Evolutionary conservation across 768 basidiomycete species (phyloP).

Genomic region (Russula sp.): DNA sequence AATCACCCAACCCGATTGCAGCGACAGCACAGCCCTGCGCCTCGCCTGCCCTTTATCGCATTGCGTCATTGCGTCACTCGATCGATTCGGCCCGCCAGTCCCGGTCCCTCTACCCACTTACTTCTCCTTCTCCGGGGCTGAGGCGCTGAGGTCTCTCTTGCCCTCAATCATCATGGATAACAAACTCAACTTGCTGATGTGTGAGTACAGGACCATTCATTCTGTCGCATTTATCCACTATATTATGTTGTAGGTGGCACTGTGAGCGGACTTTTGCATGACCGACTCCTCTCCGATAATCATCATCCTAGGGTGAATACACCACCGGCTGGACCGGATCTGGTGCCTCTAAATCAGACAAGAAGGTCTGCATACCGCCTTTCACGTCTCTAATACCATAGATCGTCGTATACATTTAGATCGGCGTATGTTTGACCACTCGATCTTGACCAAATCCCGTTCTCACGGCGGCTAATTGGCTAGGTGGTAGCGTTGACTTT

Average conservation of each 20-base stretch:
- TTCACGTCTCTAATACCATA: not conserved
- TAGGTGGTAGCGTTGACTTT: constrained; percentile 86
- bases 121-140: not conserved
- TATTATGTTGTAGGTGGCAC: constrained; percentile 38
- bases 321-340: constrained; percentile 91
- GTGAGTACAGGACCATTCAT: constrained; percentile 36
- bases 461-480: constrained; percentile 16
- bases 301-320: constrained; percentile 60
- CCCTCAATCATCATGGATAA: constrained; percentile 4
- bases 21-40: not conserved
- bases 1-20: not conserved
- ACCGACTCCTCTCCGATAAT: not conserved
- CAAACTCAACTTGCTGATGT: constrained; percentile 67
- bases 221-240: constrained; percentile 6
- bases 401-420: constrained; percentile 35
- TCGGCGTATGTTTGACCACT: constrained; percentile 45
- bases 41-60: not conserved
- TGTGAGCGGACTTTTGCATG: constrained; percentile 26
- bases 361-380: constrained; percentile 52
- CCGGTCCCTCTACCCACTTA: not conserved
- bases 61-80: constrained; percentile 8
- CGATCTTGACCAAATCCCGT: constrained; percentile 22
- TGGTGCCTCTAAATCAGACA: constrained; percentile 92
- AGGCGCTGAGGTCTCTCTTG: not conserved
- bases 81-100: not conserved